A percentile compares a stretch with the other conserved stretches of the same genome.
Evolutionary conservation across 768 basidiomycete genomes (phyloP).

Genomic region (Suillus bovinus): DNA sequence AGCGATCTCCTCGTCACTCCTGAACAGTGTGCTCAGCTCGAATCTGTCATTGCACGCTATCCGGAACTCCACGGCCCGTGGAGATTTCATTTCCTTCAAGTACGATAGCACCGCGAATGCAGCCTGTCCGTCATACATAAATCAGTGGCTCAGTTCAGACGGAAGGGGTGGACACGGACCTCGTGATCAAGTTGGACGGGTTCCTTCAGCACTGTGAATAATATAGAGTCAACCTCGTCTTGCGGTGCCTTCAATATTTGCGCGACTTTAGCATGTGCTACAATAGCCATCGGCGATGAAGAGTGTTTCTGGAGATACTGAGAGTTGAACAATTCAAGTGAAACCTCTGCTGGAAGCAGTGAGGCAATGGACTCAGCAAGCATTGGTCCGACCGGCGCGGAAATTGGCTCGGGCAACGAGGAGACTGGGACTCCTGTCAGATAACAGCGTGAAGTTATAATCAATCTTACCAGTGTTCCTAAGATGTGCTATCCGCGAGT

Average conservation of each 20-base stretch:
- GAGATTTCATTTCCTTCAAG: slow-evolving; percentile 50
- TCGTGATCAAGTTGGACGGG: slow-evolving; percentile 46
- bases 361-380: slow-evolving; percentile 47
- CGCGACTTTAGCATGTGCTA: slow-evolving; percentile 65
- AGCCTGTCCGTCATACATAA: slow-evolving; percentile 39
- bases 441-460: slow-evolving; percentile 4
- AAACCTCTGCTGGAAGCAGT: slow-evolving; percentile 57
- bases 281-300: slow-evolving; percentile 47
- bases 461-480: slow-evolving; percentile 47
- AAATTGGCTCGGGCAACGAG: slow-evolving; percentile 41
- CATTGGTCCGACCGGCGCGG: slow-evolving; percentile 49
- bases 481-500: slow-evolving; percentile 69
- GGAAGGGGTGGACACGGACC: slow-evolving; percentile 35
- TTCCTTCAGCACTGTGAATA: slow-evolving; percentile 50
- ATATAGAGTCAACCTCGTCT: slow-evolving; percentile 59
- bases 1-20: slow-evolving; percentile 50
- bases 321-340: slow-evolving; percentile 69
- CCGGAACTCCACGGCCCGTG: slow-evolving; percentile 62
- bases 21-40: slow-evolving; percentile 67
- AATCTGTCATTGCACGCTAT: slow-evolving; percentile 53
- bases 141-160: not conserved
- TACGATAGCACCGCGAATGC: slow-evolving; percentile 50
- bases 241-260: slow-evolving; percentile 45
- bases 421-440: slow-evolving; percentile 38
- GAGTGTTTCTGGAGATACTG: slow-evolving; percentile 72